Evolutionary conservation across 2,329 filamentous ascomycete species (phyloP).

Genomic region (Chalaropsis ovoidea): DNA sequence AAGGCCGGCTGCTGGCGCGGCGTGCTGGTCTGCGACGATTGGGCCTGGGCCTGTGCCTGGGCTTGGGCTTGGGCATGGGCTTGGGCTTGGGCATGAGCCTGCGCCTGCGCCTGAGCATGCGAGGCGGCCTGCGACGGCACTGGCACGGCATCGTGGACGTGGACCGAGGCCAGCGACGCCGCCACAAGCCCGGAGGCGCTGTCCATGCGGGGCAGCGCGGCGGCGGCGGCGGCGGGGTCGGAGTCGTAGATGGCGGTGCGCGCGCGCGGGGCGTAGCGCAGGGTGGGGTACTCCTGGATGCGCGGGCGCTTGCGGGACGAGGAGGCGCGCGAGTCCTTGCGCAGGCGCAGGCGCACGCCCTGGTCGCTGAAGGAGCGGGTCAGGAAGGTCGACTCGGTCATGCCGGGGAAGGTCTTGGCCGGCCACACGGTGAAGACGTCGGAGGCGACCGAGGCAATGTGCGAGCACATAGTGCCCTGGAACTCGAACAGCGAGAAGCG

Average conservation of each 20-base stretch:
- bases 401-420: conserved; percentile 64
- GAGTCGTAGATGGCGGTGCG: conserved; percentile 25
- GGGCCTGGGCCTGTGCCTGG: conserved; percentile 15
- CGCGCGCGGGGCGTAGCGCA: conserved; percentile 20
- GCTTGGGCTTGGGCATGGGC: not conserved
- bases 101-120: not conserved
- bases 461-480: conserved; percentile 30
- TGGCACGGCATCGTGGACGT: not conserved
- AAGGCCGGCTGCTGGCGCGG: conserved; percentile 22
- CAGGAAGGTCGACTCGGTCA: conserved; percentile 70
- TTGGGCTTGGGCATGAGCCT: conserved; percentile 15
- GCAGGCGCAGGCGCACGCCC: conserved; percentile 68
- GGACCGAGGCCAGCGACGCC: not conserved
- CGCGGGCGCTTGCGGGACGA: conserved; percentile 38
- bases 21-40: conserved; percentile 24
- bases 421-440: conserved; percentile 57
- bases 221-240: conserved; percentile 2
- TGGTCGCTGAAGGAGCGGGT: conserved; percentile 79
- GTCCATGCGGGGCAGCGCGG: conserved; percentile 22
- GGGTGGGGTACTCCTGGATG: conserved; percentile 25
- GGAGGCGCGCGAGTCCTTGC: conserved; percentile 65
- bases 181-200: conserved; percentile 11
- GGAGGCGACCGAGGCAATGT: conserved; percentile 40
- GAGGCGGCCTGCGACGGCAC: not conserved
- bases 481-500: conserved; percentile 66